Base-by-base conservation (phyloP, 495 filamentous ascomycete species). In the Corynascus novoguineensis region DNA sequence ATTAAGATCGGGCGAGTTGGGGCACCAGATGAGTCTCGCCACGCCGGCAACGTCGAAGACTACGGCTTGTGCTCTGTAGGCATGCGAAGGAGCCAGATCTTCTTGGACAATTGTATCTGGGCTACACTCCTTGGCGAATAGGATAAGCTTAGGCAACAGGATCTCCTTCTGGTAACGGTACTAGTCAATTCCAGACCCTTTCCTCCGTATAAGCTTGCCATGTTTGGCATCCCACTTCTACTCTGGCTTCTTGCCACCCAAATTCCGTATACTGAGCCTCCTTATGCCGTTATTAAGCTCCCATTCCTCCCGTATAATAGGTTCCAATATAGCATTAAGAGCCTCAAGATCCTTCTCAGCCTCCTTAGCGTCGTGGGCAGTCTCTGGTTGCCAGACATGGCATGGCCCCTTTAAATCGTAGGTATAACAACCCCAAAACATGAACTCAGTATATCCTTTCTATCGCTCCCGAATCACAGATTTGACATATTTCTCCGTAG, bases 341-440 rank as follows among this genome's bases (percentile, higher is more conserved):
- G 57, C 24, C 35, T 55, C 40, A 25, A 68, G 29, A 11, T 54
- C 59, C 37, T 49, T 46, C 35, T 65, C 61, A 19, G 50, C 15
- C 46, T 27, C 27, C 42, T 65, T 50, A 35, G 61, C 62, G 35
- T 65, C 57, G 45, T 24, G 45, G 0, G 44, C 21, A 35, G 66
- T 68, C 41, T 71, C 62, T 32, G 38, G 45, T 32, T 65, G 59
- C 63, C 47, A 68, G 34, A 62, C 58, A 68, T 71, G 41, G 53
- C 44, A 74, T 35, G 61, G 64, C 0, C 71, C 66, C 51, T 75
- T 74, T 12, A 46, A 17, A 64, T 75, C 55, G 25, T 71, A 73
- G 0, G 53, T 55, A 61, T 74, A 76, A 58, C 31, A 65, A 9
- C 61, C 63, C 63, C 48, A 76, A 57, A 72, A 76, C 56, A 73